Conservation (phyloP, 139 green algal species). For the Chlamydomonas sphaeroides region DNA sequence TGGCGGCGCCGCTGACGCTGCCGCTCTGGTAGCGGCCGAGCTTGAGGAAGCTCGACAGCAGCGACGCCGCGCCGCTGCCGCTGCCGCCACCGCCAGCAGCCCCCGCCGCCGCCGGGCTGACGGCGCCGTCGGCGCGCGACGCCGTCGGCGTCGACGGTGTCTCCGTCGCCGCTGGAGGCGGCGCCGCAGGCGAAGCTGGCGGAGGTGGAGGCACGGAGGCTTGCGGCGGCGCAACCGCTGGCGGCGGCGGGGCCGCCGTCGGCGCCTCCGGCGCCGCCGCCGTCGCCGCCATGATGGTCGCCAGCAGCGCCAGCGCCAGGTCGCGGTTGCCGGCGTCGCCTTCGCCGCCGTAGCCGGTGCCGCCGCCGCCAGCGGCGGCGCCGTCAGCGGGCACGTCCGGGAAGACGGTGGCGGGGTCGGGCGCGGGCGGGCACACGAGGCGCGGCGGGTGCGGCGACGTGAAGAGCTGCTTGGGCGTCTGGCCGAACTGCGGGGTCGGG, state of each 20-base stretch:
- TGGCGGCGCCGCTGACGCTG: no score
- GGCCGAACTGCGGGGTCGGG: constrained; percentile 79
- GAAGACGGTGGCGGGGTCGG: constrained; percentile 48
- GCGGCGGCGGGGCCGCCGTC: not conserved
- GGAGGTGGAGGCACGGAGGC: not conserved
- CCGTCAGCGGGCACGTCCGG: not conserved
- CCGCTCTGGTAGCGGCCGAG: constrained; percentile 40
- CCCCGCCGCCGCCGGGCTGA: constrained; percentile 28
- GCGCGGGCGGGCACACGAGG: constrained; percentile 54
- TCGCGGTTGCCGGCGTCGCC: constrained; percentile 54
- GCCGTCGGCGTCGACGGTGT: no score
- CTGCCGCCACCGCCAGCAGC: no score
- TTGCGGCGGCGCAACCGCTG: not conserved
- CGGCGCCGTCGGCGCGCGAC: not conserved
- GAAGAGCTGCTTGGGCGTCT: constrained; percentile 89
- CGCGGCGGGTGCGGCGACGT: constrained; percentile 67
- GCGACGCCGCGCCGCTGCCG: not conserved
- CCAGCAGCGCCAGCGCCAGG: constrained; percentile 75
- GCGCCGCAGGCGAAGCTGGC: not conserved
- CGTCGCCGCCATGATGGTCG: constrained; percentile 67
- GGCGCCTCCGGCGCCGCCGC: not conserved
- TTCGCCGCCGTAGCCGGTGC: constrained; percentile 31
- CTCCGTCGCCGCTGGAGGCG: not conserved
- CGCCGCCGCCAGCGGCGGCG: not conserved
- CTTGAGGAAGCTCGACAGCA: constrained; percentile 46